Evolutionary conservation across 2,329 filamentous ascomycete species (phyloP), one percentile per base, ranked within the genome.

Genomic region (Cladosporium oxysporum): DNA sequence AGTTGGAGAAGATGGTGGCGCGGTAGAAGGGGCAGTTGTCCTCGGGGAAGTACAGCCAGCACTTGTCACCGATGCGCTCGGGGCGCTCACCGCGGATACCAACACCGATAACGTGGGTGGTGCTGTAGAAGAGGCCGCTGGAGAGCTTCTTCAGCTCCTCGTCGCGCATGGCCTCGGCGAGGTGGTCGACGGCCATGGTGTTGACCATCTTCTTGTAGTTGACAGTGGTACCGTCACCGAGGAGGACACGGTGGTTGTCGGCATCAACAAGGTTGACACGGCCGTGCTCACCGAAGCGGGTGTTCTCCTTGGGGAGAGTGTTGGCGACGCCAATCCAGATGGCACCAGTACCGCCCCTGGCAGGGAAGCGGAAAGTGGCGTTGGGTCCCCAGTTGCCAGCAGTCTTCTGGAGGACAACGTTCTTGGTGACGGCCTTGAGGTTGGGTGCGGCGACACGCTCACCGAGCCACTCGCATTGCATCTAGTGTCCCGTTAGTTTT

Each of bases 1-100:
- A 99, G 88, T 99, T 99, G 82, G 94, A 98, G 88, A 99, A 99
- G 83, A 99, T 98, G 77, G 95, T 99, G 76, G 95, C 95, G 74
- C 95, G 92, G 87, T 99, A 99, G 87, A 99, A 99, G 78, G 93
- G 93, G 85, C 93, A 97, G 87, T 99, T 90, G 80, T 97, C 91
- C 81, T 99, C 95, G 69, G 95, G 95, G 88, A 98, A 99, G 88
- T 99, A 99, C 71, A 99, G 85, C 93, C 95, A 99, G 89, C 95
- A 99, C 87, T 98, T 99, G 85, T 99, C 95, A 71, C 95, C 95
- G 73, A 99, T 99, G 77, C 92, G 91, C 80, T 97, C 93, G 47
- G 95, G 95, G 72, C 95, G 92, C 75, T 85, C 87, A 71, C 95
- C 95, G 77, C 95, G 92, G 76, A 99, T 86, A 82, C 95, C 95